Percentiles rank a stretch among this genome's conserved stretches.
These are phyloP conservation scores for Quercus lobata DNA, from an alignment of 331 rosid genomes.

Conservation along the genomic window DNA sequence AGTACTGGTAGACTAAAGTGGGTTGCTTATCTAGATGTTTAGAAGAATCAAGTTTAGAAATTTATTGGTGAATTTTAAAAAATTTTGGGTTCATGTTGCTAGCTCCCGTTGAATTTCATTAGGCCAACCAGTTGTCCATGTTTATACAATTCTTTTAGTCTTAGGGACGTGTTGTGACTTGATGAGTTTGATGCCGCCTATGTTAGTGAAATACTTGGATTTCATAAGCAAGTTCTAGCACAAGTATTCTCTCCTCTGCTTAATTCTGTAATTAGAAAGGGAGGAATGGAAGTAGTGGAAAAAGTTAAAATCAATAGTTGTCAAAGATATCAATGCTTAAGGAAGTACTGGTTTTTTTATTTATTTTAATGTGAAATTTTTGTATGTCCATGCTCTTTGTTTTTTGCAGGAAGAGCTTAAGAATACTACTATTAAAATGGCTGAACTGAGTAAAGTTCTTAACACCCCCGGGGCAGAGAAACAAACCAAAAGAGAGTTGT, in stretches of 20 bases:
- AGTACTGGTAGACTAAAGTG: neutral
- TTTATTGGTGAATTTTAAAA: neutral
- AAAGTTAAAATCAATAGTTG: neutral
- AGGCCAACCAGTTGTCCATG: neutral
- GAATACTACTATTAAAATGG: constrained; percentile 88
- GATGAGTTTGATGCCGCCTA: neutral
- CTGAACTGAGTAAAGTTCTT: constrained; percentile 88
- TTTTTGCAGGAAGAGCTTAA: constrained; percentile 77
- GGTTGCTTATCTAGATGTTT: neutral
- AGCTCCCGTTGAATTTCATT: neutral
- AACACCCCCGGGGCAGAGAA: constrained; percentile 43
- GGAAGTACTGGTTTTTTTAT: neutral
- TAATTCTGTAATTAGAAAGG: neutral
- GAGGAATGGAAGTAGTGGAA: neutral
- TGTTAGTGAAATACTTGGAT: neutral
- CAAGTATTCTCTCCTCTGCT: too few species aligned
- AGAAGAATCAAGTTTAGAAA: neutral
- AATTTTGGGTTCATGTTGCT: neutral
- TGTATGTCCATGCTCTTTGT: neutral
- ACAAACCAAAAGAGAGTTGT: too few species aligned
- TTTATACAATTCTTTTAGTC: neutral
- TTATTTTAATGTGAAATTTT: neutral
- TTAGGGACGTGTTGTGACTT: neutral
- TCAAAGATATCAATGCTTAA: neutral
- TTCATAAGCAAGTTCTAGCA: neutral